A percentile compares a stretch with the other conserved stretches of the same genome.
These are phyloP conservation scores for Plantago rigida DNA, from an alignment of 305 asterid species.

Conservation along the genomic window DNA sequence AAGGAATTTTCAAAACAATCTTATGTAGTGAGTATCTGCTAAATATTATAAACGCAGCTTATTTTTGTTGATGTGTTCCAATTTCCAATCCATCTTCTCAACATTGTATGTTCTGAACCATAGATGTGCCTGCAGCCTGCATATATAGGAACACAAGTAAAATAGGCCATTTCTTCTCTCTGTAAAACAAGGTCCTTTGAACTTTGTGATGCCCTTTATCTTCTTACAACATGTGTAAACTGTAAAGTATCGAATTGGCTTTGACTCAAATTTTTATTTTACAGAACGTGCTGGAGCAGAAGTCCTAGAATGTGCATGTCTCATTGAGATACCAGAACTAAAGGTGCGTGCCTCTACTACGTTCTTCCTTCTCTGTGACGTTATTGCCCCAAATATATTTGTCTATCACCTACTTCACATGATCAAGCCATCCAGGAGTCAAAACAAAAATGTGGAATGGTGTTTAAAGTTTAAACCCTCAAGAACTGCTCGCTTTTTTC, in stretches of 20 bases:
- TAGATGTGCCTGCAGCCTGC: no score
- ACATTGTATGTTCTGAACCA: not conserved
- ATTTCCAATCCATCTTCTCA: no score
- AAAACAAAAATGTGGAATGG: no score
- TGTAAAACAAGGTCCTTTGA: not conserved
- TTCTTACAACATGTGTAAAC: not conserved
- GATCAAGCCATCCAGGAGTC: no score
- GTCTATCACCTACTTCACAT: no score
- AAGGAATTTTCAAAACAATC: no score
- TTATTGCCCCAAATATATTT: not conserved
- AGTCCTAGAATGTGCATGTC: constrained; percentile 76
- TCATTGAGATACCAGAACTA: constrained; percentile 64
- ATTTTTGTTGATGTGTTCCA: no score
- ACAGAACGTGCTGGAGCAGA: constrained; percentile 69
- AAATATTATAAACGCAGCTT: no score
- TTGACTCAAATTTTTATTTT: not conserved
- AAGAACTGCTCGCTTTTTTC: no score
- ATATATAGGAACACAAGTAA: no score
- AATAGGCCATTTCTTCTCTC: not conserved
- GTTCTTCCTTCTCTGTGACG: not conserved
- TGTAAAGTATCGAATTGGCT: not conserved
- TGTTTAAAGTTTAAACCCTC: no score
- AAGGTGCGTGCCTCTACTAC: constrained; percentile 32
- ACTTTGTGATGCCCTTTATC: not conserved
- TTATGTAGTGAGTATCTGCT: no score